Evolutionary conservation across 208 protist species (phyloP).

Genomic region (Hexamita inflata): DNA sequence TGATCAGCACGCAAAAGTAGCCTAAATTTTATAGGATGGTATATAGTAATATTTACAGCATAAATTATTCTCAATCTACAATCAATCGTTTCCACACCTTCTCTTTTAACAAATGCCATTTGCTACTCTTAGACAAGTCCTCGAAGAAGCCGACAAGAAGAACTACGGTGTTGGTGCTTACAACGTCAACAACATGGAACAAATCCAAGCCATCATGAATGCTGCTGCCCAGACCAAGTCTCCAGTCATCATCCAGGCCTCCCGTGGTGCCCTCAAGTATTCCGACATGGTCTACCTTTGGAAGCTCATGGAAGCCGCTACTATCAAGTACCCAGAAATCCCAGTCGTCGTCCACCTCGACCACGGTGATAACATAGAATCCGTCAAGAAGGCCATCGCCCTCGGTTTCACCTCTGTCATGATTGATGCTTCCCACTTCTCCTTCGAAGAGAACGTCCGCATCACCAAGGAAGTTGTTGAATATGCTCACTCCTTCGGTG

Average conservation of each 20-base stretch:
- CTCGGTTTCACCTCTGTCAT: slow-evolving; percentile 51
- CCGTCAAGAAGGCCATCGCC: slow-evolving; percentile 32
- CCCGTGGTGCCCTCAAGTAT: slow-evolving; percentile 46
- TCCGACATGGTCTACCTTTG: slow-evolving; percentile 42
- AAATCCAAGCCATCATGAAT: slow-evolving; percentile 44
- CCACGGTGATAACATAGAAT: slow-evolving; percentile 43
- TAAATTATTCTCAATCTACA: no score
- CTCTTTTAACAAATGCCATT: slow-evolving; percentile 45
- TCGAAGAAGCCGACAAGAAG: slow-evolving; percentile 35
- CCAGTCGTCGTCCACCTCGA: slow-evolving; percentile 47
- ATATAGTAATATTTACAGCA: no score
- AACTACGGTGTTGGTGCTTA: slow-evolving; percentile 46
- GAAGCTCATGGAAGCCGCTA: slow-evolving; percentile 42
- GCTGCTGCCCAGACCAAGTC: slow-evolving; percentile 40
- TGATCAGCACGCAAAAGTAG: no score
- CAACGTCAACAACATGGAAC: slow-evolving; percentile 50
- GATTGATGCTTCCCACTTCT: slow-evolving; percentile 47
- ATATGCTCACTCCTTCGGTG: slow-evolving; percentile 41
- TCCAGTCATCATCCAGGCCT: slow-evolving; percentile 49
- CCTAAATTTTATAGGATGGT: no score
- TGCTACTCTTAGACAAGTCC: slow-evolving; percentile 35
- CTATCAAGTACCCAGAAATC: slow-evolving; percentile 40
- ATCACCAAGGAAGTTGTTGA: slow-evolving; percentile 48
- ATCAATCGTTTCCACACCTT: no score
- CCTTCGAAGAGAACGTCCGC: slow-evolving; percentile 46